Conservation (phyloP, 306 rosid species). For the Corylus heterophylla region DNA sequence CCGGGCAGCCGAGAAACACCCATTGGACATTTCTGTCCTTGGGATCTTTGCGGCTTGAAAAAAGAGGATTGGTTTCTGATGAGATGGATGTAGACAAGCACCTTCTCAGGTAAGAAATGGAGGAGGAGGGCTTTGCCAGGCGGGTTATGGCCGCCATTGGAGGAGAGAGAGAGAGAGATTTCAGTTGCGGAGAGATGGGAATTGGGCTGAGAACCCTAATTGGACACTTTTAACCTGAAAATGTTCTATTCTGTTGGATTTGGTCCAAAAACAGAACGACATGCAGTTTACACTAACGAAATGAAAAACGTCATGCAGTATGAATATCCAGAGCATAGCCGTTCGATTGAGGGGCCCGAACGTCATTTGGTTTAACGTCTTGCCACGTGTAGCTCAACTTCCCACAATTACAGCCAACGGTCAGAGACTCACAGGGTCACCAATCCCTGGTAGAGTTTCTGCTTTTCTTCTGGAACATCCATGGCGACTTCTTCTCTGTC, state of each 20-base stretch:
- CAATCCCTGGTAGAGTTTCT: neutral
- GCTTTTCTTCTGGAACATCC: neutral
- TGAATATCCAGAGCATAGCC: neutral
- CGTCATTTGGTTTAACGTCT: too few species aligned
- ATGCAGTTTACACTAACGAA: neutral
- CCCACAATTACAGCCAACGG: slow-evolving; percentile 15
- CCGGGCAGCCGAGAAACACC: slow-evolving; percentile 89
- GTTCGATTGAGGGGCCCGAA: neutral
- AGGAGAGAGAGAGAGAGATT: neutral
- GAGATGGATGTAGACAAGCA: slow-evolving; percentile 38
- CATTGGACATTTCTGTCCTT: slow-evolving; percentile 67
- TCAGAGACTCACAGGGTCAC: neutral
- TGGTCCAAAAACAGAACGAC: neutral
- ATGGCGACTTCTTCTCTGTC: slow-evolving; percentile 37
- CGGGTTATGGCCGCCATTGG: slow-evolving; percentile 86
- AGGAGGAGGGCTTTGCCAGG: slow-evolving; percentile 45
- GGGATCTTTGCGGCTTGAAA: slow-evolving; percentile 35
- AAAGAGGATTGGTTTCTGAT: slow-evolving; percentile 34
- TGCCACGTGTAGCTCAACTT: slow-evolving; percentile 10
- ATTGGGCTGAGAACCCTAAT: neutral
- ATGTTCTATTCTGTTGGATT: neutral
- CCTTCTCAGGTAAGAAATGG: slow-evolving; percentile 32
- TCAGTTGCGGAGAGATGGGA: neutral
- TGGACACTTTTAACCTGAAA: neutral
- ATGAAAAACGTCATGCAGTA: neutral